These are phyloP conservation scores for Saccharomyces hybrid DNA, from an alignment of 1,139 yeast genomes.

Conservation along the genomic window DNA sequence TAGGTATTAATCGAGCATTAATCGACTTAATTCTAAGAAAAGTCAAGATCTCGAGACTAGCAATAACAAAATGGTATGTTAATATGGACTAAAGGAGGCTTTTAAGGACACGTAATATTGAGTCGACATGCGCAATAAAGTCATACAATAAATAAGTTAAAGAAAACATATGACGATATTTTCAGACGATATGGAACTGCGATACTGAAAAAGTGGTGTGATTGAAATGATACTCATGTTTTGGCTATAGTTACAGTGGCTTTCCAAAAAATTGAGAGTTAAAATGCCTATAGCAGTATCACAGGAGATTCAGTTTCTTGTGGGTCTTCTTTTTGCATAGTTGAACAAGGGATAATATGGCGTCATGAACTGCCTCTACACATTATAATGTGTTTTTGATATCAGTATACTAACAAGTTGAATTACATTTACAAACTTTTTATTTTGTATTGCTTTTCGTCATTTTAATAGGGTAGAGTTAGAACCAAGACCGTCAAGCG, in stretches of 20 bases:
- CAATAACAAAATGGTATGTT: conserved; percentile 31
- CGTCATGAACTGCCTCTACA: not conserved
- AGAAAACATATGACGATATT: not conserved
- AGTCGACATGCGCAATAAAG: not conserved
- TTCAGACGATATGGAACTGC: not conserved
- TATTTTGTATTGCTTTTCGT: not conserved
- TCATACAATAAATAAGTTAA: not conserved
- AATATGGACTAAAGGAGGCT: not conserved
- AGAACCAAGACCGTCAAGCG: conserved; percentile 99
- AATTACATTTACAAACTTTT: not conserved
- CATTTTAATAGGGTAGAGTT: conserved; percentile 76
- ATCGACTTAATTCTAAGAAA: not conserved
- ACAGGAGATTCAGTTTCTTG: not conserved
- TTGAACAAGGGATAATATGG: not conserved
- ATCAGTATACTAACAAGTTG: not conserved
- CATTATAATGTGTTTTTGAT: not conserved
- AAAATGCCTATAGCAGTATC: not conserved
- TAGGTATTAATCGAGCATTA: not conserved
- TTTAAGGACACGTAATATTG: not conserved
- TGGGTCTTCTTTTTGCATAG: not conserved
- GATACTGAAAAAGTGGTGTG: not conserved
- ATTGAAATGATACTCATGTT: not conserved
- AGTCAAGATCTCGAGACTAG: conserved; percentile 20
- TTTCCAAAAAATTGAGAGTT: not conserved
- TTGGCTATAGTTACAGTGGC: not conserved